These are phyloP conservation scores for Cynanchum wilfordii DNA, from an alignment of 257 asterid genomes.

Conservation along the genomic window DNA sequence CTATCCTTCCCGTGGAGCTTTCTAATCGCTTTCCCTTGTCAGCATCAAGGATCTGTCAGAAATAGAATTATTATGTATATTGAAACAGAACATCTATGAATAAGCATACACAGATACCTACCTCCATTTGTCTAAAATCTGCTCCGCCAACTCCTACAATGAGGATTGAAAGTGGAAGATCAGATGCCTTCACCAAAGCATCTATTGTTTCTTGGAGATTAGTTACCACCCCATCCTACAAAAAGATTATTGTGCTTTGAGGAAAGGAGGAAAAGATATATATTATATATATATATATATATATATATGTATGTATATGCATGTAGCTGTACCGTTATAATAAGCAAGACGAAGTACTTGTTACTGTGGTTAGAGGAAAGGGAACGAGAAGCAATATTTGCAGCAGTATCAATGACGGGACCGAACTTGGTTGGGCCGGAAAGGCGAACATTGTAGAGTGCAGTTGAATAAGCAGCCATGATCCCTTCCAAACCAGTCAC, in stretches of 20 bases:
- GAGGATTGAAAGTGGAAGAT: constrained; percentile 71
- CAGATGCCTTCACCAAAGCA: constrained; percentile 67
- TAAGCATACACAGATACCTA: constrained; percentile 9
- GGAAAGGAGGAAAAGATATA: too few species aligned
- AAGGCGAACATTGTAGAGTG: constrained; percentile 51
- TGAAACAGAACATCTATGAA: too few species aligned
- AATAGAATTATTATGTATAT: background rate
- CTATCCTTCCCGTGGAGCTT: constrained; percentile 66
- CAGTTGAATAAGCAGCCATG: constrained; percentile 67
- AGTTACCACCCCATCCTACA: constrained; percentile 70
- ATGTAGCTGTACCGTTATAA: constrained; percentile 45
- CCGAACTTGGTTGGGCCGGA: constrained; percentile 81
- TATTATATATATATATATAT: too few species aligned
- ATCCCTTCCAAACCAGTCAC: constrained; percentile 77
- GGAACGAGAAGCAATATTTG: constrained; percentile 59
- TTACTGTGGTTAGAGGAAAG: constrained; percentile 33
- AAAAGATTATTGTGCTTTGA: background rate
- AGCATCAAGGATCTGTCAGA: constrained; percentile 62
- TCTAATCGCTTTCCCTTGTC: constrained; percentile 62
- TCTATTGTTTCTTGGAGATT: constrained; percentile 62
- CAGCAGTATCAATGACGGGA: constrained; percentile 66
- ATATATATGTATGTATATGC: too few species aligned
- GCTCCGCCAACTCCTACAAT: constrained; percentile 81
- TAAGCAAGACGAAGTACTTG: constrained; percentile 62
- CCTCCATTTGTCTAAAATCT: constrained; percentile 75